phyloP scores from a whole-genome alignment of 2,329 filamentous ascomycete genomes.

The Hymenoscyphus salicellus region DNA sequence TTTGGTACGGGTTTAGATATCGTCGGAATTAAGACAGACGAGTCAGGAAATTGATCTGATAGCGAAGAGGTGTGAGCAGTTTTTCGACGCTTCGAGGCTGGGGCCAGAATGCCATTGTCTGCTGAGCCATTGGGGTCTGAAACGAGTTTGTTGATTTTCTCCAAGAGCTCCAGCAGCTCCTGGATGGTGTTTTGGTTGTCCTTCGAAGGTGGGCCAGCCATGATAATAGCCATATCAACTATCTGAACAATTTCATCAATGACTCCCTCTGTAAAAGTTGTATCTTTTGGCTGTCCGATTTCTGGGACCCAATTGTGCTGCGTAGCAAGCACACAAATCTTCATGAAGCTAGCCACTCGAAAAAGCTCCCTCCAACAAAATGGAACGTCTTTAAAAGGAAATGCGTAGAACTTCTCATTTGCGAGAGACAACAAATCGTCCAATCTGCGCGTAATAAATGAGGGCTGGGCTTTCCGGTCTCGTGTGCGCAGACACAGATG shows the following conservation, averaged over 20 bases:
- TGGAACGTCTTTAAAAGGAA: slow-evolving; percentile 64
- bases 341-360: slow-evolving; percentile 66
- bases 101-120: background rate
- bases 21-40: slow-evolving; percentile 41
- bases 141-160: slow-evolving; percentile 43
- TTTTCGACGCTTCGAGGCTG: slow-evolving; percentile 26
- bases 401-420: slow-evolving; percentile 67
- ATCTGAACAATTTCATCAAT: slow-evolving; percentile 32
- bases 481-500: slow-evolving; percentile 17
- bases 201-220: slow-evolving; percentile 25
- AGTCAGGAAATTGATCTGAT: slow-evolving; percentile 21
- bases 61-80: background rate
- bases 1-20: slow-evolving; percentile 43
- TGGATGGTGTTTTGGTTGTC: slow-evolving; percentile 41
- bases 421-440: slow-evolving; percentile 57
- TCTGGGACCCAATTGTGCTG: slow-evolving; percentile 17
- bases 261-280: background rate
- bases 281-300: background rate
- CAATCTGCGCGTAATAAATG: slow-evolving; percentile 40
- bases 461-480: slow-evolving; percentile 6
- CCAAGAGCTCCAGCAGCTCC: slow-evolving; percentile 62
- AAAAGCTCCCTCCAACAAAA: slow-evolving; percentile 68
- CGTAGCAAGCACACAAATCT: slow-evolving; percentile 45
- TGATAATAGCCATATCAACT: slow-evolving; percentile 37
- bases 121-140: background rate